phyloP scores from a whole-genome alignment of 1,139 yeast genomes.

The Protomyces arabidopsidicola region DNA sequence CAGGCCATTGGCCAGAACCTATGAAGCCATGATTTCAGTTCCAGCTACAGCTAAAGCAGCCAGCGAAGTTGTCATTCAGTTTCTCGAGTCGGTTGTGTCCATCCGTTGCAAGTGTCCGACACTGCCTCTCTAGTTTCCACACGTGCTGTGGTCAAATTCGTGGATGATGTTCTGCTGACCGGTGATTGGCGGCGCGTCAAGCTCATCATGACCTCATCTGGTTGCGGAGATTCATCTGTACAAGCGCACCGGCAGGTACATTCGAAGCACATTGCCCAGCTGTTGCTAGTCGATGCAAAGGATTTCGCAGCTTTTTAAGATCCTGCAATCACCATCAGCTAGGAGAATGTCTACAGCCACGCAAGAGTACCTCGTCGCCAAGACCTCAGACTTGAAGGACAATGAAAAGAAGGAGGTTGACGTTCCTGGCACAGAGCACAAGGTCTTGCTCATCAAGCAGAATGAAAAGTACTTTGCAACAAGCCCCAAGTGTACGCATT shows the following conservation, averaged over 20 bases:
- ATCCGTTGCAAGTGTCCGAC: too few species aligned
- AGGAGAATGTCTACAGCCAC: neutral
- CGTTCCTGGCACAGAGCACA: conserved; percentile 12
- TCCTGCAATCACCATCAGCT: neutral
- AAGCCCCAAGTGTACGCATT: conserved; percentile 27
- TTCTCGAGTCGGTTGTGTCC: too few species aligned
- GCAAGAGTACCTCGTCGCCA: conserved; percentile 15
- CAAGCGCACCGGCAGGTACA: neutral
- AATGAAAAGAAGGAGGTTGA: conserved; percentile 27
- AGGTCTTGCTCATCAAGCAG: conserved; percentile 21
- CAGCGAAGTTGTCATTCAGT: too few species aligned
- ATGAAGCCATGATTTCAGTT: too few species aligned
- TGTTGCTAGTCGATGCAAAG: neutral
- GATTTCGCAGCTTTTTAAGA: neutral
- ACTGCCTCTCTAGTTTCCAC: neutral
- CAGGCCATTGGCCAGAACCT: too few species aligned
- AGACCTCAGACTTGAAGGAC: conserved; percentile 15
- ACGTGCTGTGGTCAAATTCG: too few species aligned
- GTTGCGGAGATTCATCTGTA: neutral
- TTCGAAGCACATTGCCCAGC: neutral
- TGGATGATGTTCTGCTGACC: neutral
- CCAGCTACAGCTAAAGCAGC: too few species aligned
- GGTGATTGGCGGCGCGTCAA: neutral
- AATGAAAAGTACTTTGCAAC: conserved; percentile 26
- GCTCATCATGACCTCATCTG: neutral